These are phyloP conservation scores for Lodderomyces beijingensis DNA, from an alignment of 1,139 yeast genomes.

Conservation along the genomic window DNA sequence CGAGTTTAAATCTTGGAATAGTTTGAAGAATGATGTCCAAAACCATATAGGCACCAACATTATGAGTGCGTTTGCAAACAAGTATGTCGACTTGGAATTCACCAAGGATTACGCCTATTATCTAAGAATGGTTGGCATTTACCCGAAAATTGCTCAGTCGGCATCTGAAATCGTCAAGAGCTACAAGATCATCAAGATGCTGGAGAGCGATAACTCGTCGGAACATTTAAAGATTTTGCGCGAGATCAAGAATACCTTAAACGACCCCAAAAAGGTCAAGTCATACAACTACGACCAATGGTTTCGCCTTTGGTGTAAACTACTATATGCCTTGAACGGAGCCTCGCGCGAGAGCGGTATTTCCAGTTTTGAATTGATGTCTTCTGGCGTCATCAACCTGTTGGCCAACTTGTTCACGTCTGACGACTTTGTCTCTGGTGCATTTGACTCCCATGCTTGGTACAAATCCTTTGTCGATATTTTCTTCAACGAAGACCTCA, in stretches of 20 bases:
- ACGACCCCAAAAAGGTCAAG: conserved; percentile 9
- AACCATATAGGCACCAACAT: too few relatives aligned
- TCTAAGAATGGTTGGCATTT: conserved; percentile 18
- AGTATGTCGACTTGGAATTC: conserved; percentile 31
- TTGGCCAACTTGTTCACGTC: conserved; percentile 40
- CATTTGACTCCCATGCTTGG: conserved; percentile 22
- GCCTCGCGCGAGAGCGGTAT: conserved; percentile 21
- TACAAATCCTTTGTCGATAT: conserved; percentile 44
- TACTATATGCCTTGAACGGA: conserved; percentile 28
- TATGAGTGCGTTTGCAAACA: conserved; percentile 17
- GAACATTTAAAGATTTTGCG: conserved; percentile 17
- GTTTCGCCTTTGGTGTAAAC: conserved; percentile 43
- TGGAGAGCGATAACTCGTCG: conserved; percentile 13
- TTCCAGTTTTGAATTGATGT: conserved; percentile 73
- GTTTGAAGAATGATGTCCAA: conserved; percentile 8
- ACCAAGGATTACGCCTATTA: conserved; percentile 26
- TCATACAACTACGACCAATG: conserved; percentile 32
- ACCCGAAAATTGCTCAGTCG: conserved; percentile 16
- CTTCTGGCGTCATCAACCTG: conserved; percentile 59
- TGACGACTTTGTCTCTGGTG: conserved; percentile 18
- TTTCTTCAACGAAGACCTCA: conserved; percentile 32
- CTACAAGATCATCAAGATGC: conserved; percentile 16
- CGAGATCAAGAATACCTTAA: conserved; percentile 15
- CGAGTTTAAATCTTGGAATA: conserved; percentile 17
- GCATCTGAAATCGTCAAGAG: conserved; percentile 19